Evolutionary conservation across 1,139 yeast species (phyloP), one percentile per base, ranked within the genome.

Genomic region (Ogataea hybrid): DNA sequence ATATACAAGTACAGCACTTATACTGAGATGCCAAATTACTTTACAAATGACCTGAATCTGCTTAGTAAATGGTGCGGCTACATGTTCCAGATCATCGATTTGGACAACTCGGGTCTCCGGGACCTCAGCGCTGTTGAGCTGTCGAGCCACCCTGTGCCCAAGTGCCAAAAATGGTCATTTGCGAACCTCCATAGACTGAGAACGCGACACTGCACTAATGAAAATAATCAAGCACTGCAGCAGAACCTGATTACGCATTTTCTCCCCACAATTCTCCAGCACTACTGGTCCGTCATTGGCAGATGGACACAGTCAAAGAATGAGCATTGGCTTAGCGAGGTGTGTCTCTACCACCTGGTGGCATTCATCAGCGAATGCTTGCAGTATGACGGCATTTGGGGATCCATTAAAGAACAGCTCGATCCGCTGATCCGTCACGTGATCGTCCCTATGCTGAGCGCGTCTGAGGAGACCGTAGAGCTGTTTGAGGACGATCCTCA

Each of bases 401-500:
- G 69, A 1, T 64, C 76, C 43, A 69, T 83, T 35, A 68, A 71
- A 46, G 77, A 75, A 12, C 80, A 81, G 56, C 64, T 81, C 50
- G 79, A 76, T 40, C 79, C 81, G 3, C 71, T 83, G 20, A 56
- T 82, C 43, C 71, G 69, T 48, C 84, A 78, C 52, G 71, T 84
- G 10, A 68, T 84, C 22, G 73, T 83, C 53, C 88, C 87, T 6
- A 76, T 81, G 44, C 64, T 84, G 48, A 73, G 76, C 53, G 80
- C 84, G 0, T 67, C 67, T 17, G 74, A 73, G 28, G 77, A 73
- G 45, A 70, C 77, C 28, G 65, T 82, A 29, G 86, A 81, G 52
- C 64, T 81, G 42, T 81, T 79, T 55, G 85, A 83, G 53, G 85
- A 79, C 48, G 90, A 84, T 48, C 81, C 84, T 5, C 86, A 81